Evolutionary conservation across 768 basidiomycete genomes (phyloP).

Genomic region (Naganishia randhawae): DNA sequence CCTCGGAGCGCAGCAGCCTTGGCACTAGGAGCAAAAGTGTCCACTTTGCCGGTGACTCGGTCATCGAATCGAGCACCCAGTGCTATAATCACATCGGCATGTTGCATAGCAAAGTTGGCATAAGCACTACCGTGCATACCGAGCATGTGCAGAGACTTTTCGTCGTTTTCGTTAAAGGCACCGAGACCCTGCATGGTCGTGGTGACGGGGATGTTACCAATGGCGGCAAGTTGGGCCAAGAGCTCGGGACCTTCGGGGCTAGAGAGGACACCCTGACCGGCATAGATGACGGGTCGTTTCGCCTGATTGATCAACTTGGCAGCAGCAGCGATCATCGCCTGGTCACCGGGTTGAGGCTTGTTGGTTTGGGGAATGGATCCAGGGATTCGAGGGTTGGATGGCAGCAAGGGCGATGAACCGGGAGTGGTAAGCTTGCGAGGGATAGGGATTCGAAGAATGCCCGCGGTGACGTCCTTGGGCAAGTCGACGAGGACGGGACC

Average conservation of each 20-base stretch:
- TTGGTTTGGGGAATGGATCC: slow-evolving; percentile 51
- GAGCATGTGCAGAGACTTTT: slow-evolving; percentile 87
- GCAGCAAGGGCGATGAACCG: slow-evolving; percentile 59
- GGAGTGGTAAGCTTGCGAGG: slow-evolving; percentile 82
- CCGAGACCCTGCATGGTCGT: slow-evolving; percentile 96
- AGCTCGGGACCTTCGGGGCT: slow-evolving; percentile 76
- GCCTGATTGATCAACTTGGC: slow-evolving; percentile 88
- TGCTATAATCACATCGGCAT: slow-evolving; percentile 95
- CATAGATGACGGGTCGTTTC: slow-evolving; percentile 85
- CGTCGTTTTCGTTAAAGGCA: slow-evolving; percentile 85
- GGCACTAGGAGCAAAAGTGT: slow-evolving; percentile 85
- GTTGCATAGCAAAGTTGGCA: slow-evolving; percentile 95
- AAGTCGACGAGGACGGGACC: slow-evolving; percentile 97
- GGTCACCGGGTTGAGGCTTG: slow-evolving; percentile 59
- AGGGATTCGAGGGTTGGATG: slow-evolving; percentile 48
- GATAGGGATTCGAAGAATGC: slow-evolving; percentile 76
- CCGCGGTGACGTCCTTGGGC: slow-evolving; percentile 97
- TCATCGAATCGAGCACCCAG: slow-evolving; percentile 96
- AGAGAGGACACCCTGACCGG: slow-evolving; percentile 82
- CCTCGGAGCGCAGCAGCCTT: slow-evolving; percentile 76
- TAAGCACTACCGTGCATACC: slow-evolving; percentile 98
- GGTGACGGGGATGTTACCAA: slow-evolving; percentile 93
- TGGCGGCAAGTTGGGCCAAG: slow-evolving; percentile 68
- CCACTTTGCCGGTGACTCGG: slow-evolving; percentile 88
- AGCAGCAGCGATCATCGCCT: slow-evolving; percentile 69